Evolutionary conservation across 257 asterid genomes (phyloP), one percentile per base, ranked within the genome.

Genomic region (Penstemon eatonii): DNA sequence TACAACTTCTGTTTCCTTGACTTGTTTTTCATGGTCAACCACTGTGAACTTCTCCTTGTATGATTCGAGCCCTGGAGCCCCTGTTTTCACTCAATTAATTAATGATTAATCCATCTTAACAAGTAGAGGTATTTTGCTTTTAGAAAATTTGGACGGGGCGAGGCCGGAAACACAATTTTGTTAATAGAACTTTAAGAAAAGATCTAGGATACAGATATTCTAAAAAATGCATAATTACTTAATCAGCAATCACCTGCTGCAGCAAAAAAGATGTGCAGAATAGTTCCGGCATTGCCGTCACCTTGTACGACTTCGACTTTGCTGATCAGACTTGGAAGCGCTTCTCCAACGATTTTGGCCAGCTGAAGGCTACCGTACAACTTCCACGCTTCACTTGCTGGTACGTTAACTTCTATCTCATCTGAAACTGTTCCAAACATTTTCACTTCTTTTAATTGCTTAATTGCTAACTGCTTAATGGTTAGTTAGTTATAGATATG

Each of bases 361-460:
- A 83, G 79, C 45, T 67, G 63, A 49, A 88, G 84, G 4, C 72
- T 55, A 67, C 89, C 71, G 75, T 79, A 88, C 15, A 86, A 59
- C 59, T 86, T 83, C 96, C 93, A 88, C 3, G 86, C 89, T 67
- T 86, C 87, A 63, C 68, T 71, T 53, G 93, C 80, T 3, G 85
- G 66, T 66, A 72, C 93, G 13, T 72, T 66, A 2, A 86, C 83
- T 74, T 67, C 82, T 4, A 41, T 65, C 75, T 84, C 85, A 3
- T 72, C 81, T 1, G 82, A 75, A 9, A 81, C 9, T 8, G 75
- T 73, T 72, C 90, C 96, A 0, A 60, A 66, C 83, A 82, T 75
- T 6, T n/a, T 73, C 25, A 58, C 57, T 54, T 39, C 11, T 15
- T 40, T 38, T 19, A 13, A 1, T 3, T 65, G 54, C 4, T 44